A percentile compares a stretch with the other conserved stretches of the same genome.
Conservation (phyloP, 2,329 filamentous ascomycete species). For the Penicillium vulpinum region DNA sequence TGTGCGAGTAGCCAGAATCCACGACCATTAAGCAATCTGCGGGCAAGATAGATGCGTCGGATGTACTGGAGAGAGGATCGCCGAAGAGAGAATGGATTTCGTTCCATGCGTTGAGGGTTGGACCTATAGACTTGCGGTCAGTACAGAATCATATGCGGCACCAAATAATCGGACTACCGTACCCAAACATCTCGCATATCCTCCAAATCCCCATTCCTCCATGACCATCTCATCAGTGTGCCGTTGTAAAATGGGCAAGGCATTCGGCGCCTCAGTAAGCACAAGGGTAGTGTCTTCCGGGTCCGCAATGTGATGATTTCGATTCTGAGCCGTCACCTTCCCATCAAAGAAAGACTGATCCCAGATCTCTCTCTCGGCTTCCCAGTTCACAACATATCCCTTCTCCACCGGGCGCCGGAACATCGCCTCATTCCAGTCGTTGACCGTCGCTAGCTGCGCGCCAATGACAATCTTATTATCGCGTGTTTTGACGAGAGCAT, state of each 20-base stretch:
- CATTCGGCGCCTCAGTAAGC: conserved; percentile 82
- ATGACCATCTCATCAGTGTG: conserved; percentile 97
- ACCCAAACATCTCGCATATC: conserved; percentile 77
- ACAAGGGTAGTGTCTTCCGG: conserved; percentile 80
- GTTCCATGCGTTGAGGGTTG: conserved; percentile 78
- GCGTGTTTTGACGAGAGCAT: conserved; percentile 83
- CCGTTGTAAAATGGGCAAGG: conserved; percentile 74
- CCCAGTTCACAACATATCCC: conserved; percentile 95
- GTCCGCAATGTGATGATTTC: conserved; percentile 50
- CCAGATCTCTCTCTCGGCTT: conserved; percentile 94
- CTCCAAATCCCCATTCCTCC: conserved; percentile 91
- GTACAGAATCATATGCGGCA: neutral
- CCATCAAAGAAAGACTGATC: conserved; percentile 79
- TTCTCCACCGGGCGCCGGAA: conserved; percentile 91
- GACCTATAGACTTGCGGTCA: conserved; percentile 49
- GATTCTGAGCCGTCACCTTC: conserved; percentile 58
- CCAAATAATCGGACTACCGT: conserved; percentile 21
- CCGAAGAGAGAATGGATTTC: conserved; percentile 70
- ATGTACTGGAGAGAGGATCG: conserved; percentile 51
- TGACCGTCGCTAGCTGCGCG: conserved; percentile 71
- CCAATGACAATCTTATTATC: conserved; percentile 77
- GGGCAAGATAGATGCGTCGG: conserved; percentile 50
- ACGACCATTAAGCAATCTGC: conserved; percentile 83
- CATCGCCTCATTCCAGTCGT: conserved; percentile 83
- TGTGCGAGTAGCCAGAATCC: conserved; percentile 91